phyloP scores from a whole-genome alignment of 352 stramenopile species.

The Elongisporangium prolatum region DNA sequence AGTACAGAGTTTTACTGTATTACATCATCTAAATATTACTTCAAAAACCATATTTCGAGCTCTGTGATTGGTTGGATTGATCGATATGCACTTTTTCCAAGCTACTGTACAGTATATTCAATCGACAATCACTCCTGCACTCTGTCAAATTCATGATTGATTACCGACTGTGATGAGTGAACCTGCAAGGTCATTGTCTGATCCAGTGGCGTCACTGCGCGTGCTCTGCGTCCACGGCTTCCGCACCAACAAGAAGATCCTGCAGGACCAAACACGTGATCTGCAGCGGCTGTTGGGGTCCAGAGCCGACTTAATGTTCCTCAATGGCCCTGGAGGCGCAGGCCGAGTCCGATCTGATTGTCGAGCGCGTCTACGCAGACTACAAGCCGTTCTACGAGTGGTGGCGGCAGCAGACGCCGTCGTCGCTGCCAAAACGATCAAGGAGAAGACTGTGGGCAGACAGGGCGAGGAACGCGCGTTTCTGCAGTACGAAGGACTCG shows the following conservation, averaged over 20 bases:
- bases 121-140: background rate
- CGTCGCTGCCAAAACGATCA: background rate
- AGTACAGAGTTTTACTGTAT: too few relatives aligned
- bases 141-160: background rate
- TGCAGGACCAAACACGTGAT: conserved; percentile 15
- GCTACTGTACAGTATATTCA: too few relatives aligned
- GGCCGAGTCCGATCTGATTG: conserved; percentile 6
- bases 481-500: conserved; percentile 20
- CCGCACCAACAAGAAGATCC: conserved; percentile 19
- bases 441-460: background rate
- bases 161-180: background rate
- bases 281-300: conserved; percentile 14
- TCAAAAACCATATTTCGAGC: background rate
- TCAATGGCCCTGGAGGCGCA: conserved; percentile 13
- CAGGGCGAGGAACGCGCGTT: conserved; percentile 3
- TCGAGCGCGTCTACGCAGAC: conserved; percentile 10
- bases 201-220: conserved; percentile 4
- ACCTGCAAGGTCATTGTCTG: background rate
- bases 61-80: background rate
- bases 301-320: conserved; percentile 14
- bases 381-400: conserved; percentile 17
- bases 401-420: conserved; percentile 7
- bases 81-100: background rate
- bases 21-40: background rate
- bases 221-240: conserved; percentile 27